phyloP scores from a whole-genome alignment of 106 monocot genomes.

The Iris macrosiphon region DNA sequence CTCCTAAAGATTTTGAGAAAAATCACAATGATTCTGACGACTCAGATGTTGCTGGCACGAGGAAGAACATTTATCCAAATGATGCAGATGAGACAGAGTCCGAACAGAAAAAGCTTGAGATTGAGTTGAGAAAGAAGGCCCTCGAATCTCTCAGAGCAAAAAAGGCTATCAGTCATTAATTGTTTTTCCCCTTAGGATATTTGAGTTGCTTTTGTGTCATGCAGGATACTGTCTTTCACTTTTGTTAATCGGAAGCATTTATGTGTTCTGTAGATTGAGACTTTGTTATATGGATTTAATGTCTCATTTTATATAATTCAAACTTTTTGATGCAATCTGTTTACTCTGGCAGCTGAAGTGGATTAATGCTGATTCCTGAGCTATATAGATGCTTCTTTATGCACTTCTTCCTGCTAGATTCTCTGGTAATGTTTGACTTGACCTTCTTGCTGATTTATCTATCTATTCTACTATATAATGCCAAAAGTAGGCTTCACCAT shows the following conservation, averaged over 20 bases:
- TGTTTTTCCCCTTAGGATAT: slow-evolving; percentile 8
- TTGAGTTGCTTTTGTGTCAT: neutral
- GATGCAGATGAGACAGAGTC: slow-evolving; percentile 31
- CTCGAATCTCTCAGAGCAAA: slow-evolving; percentile 85
- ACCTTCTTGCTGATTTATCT: neutral
- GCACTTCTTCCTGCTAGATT: too few species aligned
- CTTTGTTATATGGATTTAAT: slow-evolving; percentile 8
- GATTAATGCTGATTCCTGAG: slow-evolving; percentile 27
- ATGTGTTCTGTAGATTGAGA: slow-evolving; percentile 21
- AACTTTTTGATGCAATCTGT: slow-evolving; percentile 15
- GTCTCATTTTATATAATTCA: slow-evolving; percentile 11
- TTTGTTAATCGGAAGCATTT: slow-evolving; percentile 7
- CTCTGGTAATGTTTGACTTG: slow-evolving; percentile 18
- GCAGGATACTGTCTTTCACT: neutral
- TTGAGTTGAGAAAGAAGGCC: slow-evolving; percentile 80
- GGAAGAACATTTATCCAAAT: slow-evolving; percentile 7
- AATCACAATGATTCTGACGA: slow-evolving; percentile 14
- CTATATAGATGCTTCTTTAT: too few species aligned
- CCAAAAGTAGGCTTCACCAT: too few species aligned
- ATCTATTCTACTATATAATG: too few species aligned
- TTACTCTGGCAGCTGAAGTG: slow-evolving; percentile 40
- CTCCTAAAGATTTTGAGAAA: slow-evolving; percentile 39
- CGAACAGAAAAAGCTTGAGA: slow-evolving; percentile 79
- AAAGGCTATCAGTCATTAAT: slow-evolving; percentile 60
- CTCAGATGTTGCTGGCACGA: slow-evolving; percentile 17